These are phyloP conservation scores for Bruguiera parviflora DNA, from an alignment of 345 rosid species.

Conservation along the genomic window DNA sequence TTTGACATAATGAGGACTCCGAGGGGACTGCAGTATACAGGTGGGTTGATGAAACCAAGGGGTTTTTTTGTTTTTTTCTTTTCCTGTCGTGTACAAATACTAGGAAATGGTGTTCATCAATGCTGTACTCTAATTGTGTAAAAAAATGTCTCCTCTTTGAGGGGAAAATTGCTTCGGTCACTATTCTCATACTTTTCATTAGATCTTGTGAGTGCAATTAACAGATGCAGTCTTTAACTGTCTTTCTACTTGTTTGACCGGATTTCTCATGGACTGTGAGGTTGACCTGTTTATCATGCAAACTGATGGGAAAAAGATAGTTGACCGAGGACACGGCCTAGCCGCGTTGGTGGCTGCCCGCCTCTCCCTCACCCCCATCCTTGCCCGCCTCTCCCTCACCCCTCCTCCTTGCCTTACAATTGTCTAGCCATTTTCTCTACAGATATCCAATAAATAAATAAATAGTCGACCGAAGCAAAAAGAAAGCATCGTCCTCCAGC, in stretches of 20 bases:
- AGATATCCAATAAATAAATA: no score
- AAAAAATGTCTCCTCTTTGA: neutral
- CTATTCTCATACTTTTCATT: neutral
- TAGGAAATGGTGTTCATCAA: neutral
- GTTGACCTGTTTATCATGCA: slow-evolving; percentile 84
- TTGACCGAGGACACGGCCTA: slow-evolving; percentile 34
- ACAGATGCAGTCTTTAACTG: slow-evolving; percentile 4
- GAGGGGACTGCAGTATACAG: slow-evolving; percentile 87
- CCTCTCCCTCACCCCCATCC: no score
- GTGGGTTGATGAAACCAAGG: slow-evolving; percentile 30
- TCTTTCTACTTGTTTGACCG: slow-evolving; percentile 20
- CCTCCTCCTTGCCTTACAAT: no score
- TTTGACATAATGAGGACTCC: slow-evolving; percentile 91
- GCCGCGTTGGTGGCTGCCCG: no score
- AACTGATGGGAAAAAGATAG: slow-evolving; percentile 79
- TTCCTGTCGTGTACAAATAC: neutral
- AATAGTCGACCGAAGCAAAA: no score
- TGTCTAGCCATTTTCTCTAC: no score
- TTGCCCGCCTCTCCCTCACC: no score
- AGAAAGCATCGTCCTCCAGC: no score
- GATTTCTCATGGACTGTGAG: slow-evolving; percentile 92
- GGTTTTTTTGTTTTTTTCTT: no score
- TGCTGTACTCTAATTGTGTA: no score
- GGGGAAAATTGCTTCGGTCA: neutral
- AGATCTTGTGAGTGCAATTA: neutral